Evolutionary conservation across 108 stramenopile species (phyloP).

Genomic region (Cyclotella sp.): DNA sequence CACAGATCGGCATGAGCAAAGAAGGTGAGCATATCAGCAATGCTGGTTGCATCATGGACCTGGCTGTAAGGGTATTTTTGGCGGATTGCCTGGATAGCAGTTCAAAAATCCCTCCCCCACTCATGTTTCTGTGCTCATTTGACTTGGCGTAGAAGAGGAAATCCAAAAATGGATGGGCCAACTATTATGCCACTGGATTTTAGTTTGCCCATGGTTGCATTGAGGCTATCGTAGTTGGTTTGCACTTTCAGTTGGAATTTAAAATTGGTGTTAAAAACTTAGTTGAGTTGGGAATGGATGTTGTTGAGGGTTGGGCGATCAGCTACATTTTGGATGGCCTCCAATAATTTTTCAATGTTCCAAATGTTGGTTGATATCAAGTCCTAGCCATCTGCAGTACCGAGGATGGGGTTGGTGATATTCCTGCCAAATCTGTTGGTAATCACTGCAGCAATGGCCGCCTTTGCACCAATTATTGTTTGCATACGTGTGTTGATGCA

Average conservation of each 20-base stretch:
- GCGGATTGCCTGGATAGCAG: neutral
- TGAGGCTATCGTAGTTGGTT: neutral
- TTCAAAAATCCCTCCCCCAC: neutral
- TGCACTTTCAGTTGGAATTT: neutral
- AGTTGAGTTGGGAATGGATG: neutral
- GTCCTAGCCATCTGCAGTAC: too few relatives aligned
- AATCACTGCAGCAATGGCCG: too few relatives aligned
- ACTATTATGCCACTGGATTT: neutral
- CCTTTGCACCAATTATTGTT: too few relatives aligned
- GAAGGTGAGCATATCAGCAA: neutral
- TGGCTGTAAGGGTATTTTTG: neutral
- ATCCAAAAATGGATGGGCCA: neutral
- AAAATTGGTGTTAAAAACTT: neutral
- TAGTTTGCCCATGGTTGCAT: neutral
- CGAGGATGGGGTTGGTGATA: too few relatives aligned
- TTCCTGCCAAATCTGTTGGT: too few relatives aligned
- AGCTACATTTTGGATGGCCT: neutral
- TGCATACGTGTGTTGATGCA: too few relatives aligned
- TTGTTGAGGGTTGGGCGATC: neutral
- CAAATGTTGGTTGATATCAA: too few relatives aligned
- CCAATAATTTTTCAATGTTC: too few relatives aligned
- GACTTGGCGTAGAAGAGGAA: neutral
- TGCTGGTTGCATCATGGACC: neutral
- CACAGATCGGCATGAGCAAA: neutral
- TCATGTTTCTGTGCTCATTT: neutral